A percentile compares a stretch with the other conserved stretches of the same genome.
These are phyloP conservation scores for Eutypa lata DNA, from an alignment of 2,329 filamentous ascomycete genomes.

Conservation along the genomic window DNA sequence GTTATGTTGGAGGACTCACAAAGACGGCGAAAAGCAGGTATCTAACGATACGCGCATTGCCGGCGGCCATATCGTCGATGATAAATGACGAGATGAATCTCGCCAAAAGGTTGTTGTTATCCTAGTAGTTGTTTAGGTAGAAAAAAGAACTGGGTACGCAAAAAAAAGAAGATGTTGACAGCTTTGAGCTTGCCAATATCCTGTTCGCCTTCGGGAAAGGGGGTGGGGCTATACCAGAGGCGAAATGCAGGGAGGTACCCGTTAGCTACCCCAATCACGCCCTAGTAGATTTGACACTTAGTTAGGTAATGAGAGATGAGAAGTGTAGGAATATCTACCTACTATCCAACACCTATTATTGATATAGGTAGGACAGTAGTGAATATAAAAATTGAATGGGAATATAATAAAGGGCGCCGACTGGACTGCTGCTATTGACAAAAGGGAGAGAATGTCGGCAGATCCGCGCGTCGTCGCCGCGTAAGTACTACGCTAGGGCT, in stretches of 20 bases:
- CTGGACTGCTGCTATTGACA: too few species aligned
- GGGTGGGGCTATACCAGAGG: background rate
- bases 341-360: background rate
- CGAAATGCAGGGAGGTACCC: background rate
- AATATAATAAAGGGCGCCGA: too few species aligned
- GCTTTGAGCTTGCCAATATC: background rate
- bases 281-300: background rate
- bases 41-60: conserved; percentile 71
- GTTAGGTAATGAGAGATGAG: background rate
- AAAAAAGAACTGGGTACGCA: background rate
- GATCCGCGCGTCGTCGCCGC: too few species aligned
- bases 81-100: conserved; percentile 1
- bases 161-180: background rate
- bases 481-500: too few species aligned
- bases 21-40: conserved; percentile 80
- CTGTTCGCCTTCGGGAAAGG: background rate
- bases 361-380: background rate
- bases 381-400: too few species aligned
- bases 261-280: background rate
- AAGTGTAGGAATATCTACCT: background rate
- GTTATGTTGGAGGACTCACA: conserved; percentile 50
- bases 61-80: conserved; percentile 54
- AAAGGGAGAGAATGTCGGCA: too few species aligned
- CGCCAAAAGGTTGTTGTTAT: conserved; percentile 3
- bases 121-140: conserved; percentile 5